Evolutionary conservation across 1,284 basidiomycete species (phyloP), one percentile per base, ranked within the genome.

Genomic region (Erythrobasidium hasegawianum): DNA sequence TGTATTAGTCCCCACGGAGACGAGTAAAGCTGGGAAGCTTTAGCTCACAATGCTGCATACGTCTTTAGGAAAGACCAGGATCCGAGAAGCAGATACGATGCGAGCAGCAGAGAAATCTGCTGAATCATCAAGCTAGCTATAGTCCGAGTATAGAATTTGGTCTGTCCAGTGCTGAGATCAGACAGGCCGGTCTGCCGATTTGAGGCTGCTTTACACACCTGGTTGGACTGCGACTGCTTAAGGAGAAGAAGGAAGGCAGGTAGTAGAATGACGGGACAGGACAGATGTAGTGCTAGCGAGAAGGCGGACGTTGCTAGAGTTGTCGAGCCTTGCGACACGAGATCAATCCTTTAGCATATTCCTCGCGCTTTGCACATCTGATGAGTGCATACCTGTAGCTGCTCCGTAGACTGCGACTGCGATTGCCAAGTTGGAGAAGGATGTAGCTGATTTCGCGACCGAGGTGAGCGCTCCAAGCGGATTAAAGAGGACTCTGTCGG

Each of bases 381-480:
- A 27, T 24, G 14, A 38, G 40, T 24, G 18, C 45, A 69, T 49
- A 89, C 90, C 84, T 78, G 82, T 77, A 52, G 84, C 82, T 0
- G 90, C 89, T 65, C 86, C 85, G 78, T 86, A 82, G n/a, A 96
- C 76, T 0, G 86, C 76, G 0, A 87, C 74, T 0, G 95, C 79
- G 29, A 85, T 77, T 3, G 89, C 77, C 0, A 84, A 80, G 73
- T 88, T 92, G 74, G 93, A 89, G 18, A 97, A 79, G 0, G 85
- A 83, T 0, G 89, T 86, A 0, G 89, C 89, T 0, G 92, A 94
- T 8, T 86, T 79, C 0, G 90, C 87, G 1, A 93, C 78, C 41
- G 86, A 87, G 0, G 91, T 85, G 1, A 90, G 80, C 54, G 94
- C 76, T 4, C 89, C 79, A 76, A 95, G 94, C 2, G 94, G 94